phyloP scores from a whole-genome alignment of 768 basidiomycete species.

The Auriscalpium microsporum region DNA sequence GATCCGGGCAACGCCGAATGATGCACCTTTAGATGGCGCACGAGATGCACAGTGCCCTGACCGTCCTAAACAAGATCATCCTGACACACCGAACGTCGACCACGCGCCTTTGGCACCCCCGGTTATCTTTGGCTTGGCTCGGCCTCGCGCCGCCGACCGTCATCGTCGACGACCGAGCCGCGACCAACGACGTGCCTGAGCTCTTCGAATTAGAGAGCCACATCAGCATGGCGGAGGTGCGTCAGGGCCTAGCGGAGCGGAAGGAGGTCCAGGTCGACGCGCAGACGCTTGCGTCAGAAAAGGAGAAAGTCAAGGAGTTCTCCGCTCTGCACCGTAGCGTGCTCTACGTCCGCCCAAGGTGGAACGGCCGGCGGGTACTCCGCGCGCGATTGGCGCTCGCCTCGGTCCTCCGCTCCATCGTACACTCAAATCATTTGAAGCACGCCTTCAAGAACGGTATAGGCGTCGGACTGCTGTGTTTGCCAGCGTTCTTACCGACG shows the following conservation, averaged over 20 bases:
- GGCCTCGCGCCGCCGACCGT: slow-evolving; percentile 9
- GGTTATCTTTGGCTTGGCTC: slow-evolving; percentile 10
- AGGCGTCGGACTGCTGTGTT: slow-evolving; percentile 33
- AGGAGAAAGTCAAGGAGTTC: background rate
- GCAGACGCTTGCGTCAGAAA: background rate
- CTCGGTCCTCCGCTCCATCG: slow-evolving; percentile 19
- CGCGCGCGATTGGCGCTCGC: slow-evolving; percentile 27
- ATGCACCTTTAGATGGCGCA: slow-evolving; percentile 32
- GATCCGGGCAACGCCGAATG: background rate
- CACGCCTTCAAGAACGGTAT: slow-evolving; percentile 40
- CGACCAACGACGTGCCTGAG: slow-evolving; percentile 1
- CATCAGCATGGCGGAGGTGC: slow-evolving; percentile 10
- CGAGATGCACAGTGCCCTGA: slow-evolving; percentile 29
- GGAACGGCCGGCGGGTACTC: slow-evolving; percentile 19
- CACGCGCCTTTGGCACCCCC: slow-evolving; percentile 11
- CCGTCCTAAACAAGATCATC: slow-evolving; percentile 18
- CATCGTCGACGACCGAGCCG: slow-evolving; percentile 3
- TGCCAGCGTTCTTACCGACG: slow-evolving; percentile 35
- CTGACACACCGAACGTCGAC: slow-evolving; percentile 3
- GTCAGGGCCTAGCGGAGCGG: slow-evolving; percentile 9
- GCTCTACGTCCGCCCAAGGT: slow-evolving; percentile 11
- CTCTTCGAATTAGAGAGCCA: slow-evolving; percentile 1
- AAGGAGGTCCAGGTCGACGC: background rate
- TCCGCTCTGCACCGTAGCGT: slow-evolving; percentile 17
- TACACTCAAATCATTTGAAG: slow-evolving; percentile 34